A percentile compares a stretch with the other conserved stretches of the same genome.
Evolutionary conservation across 2,329 filamentous ascomycete species (phyloP).

Genomic region (Clarireedia hainanense): DNA sequence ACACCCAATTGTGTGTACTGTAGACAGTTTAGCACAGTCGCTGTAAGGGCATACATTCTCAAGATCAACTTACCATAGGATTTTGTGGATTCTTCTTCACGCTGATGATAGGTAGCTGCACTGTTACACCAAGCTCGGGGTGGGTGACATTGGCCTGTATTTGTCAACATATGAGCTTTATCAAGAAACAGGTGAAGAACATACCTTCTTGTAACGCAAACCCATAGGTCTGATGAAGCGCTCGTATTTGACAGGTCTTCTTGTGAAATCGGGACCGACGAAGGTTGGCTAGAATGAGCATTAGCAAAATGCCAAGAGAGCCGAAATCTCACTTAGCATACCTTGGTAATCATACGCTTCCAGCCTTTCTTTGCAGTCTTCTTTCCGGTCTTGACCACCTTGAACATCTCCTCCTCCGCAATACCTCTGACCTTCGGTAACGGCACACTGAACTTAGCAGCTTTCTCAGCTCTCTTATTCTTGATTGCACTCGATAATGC

Average conservation of each 20-base stretch:
- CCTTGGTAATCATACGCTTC: conserved; percentile 62
- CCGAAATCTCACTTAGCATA: neutral
- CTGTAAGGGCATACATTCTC: neutral
- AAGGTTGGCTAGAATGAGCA: conserved; percentile 54
- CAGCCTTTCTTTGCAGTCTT: conserved; percentile 68
- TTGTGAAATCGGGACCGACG: conserved; percentile 75
- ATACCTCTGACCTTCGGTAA: conserved; percentile 92
- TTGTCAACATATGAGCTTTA: too few species aligned
- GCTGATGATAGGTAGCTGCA: conserved; percentile 68
- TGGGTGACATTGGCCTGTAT: conserved; percentile 51
- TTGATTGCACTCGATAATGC: conserved; percentile 82
- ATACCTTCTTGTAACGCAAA: conserved; percentile 66
- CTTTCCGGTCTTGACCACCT: conserved; percentile 91
- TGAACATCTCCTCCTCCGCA: conserved; percentile 95
- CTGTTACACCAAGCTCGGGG: conserved; percentile 76
- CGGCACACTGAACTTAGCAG: conserved; percentile 85
- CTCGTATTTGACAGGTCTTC: conserved; percentile 68
- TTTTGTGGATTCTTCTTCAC: conserved; percentile 85
- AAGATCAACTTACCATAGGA: conserved; percentile 47
- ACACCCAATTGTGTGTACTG: conserved; percentile 85
- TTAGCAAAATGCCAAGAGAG: neutral
- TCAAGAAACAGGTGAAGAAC: neutral
- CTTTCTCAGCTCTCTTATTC: conserved; percentile 90
- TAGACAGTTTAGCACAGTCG: neutral
- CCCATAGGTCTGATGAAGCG: conserved; percentile 70